phyloP scores from a whole-genome alignment of 805 yeast genomes.

The Myxozyma neotropica region DNA sequence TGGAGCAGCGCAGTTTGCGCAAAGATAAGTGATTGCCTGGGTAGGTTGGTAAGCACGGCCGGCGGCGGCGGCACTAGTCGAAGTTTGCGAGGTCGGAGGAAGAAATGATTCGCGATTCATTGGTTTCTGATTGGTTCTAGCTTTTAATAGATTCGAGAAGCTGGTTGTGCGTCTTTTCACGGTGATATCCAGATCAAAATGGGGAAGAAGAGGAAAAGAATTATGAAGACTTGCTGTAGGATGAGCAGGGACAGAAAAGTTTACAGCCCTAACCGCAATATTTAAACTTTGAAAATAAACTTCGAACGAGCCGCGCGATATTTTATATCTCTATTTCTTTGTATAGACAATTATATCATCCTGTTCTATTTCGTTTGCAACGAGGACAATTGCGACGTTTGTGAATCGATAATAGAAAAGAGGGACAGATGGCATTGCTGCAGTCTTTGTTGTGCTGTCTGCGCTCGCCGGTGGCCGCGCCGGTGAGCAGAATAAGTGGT shows the following conservation, averaged over 20 bases:
- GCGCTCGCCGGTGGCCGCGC: background rate
- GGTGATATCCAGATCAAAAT: too few species aligned
- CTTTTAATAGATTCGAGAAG: background rate
- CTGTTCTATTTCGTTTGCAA: too few species aligned
- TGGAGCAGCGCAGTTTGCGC: slow-evolving; percentile 94
- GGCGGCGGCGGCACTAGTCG: slow-evolving; percentile 80
- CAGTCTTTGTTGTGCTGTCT: background rate
- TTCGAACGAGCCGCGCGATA: background rate
- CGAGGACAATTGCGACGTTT: too few species aligned
- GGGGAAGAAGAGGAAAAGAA: too few species aligned
- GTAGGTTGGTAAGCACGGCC: slow-evolving; percentile 69
- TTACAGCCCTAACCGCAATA: slow-evolving; percentile 1
- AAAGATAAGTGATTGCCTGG: slow-evolving; percentile 87
- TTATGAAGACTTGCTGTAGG: too few species aligned
- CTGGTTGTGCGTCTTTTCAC: too few species aligned
- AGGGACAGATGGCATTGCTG: background rate
- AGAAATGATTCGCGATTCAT: slow-evolving; percentile 79
- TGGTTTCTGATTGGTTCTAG: background rate
- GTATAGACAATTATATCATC: too few species aligned
- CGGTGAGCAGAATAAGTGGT: background rate
- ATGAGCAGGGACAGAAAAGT: background rate
- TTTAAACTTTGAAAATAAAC: background rate
- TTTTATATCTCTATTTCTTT: background rate
- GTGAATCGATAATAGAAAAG: background rate
- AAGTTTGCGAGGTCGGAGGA: slow-evolving; percentile 62